Base-by-base conservation (phyloP, 345 rosid species). In the Ricinus communis region DNA sequence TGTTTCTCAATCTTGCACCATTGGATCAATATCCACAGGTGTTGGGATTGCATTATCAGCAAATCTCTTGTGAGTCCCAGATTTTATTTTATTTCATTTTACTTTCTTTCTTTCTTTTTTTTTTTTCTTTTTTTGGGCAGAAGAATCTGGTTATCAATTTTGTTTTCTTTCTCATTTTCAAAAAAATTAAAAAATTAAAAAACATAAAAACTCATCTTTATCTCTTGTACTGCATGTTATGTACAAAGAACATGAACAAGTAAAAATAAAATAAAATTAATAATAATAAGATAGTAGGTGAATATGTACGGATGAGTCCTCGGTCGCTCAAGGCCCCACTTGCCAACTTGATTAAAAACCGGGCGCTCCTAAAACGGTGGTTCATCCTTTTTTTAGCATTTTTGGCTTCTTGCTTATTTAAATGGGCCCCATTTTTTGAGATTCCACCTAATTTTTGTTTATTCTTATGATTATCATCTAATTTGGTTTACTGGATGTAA, bases 281-380 rank as follows among this genome's bases (percentile, higher is more conserved):
- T 64, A 33, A 21, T 50, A 24, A 22, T 15, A n/a, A 24, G 2
- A 53, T 22, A 47, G 24, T 65, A 41, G 25, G 21, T 41, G 24
- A 8, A 19, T 53, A 24, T 64, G 83, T 82, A 82, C 83, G 86
- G 84, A 77, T 9, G 15, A 66, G 73, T 61, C 78, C 74, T 30
- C 10, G 55, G 30, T 59, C 70, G 46, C 18, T 16, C 16, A 13
- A 14, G 62, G 76, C 1, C 67, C 77, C 78, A 47, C 67, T 6
- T 43, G 55, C 61, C 83, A 71, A 74, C 63, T 76, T 73, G 80
- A 64, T 30, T 12, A 70, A 22, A 36, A 31, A 25, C 45, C 36
- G 65, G 60, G 65, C 52, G 52, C 60, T 38, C 56, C 67, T 31
- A 49, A 47, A 69, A 55, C 45, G 65, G 76, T 71, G 79, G 79